Evolutionary conservation across 1,284 basidiomycete genomes (phyloP), one percentile per base, ranked within the genome.

Genomic region (Kwoniella shivajii): DNA sequence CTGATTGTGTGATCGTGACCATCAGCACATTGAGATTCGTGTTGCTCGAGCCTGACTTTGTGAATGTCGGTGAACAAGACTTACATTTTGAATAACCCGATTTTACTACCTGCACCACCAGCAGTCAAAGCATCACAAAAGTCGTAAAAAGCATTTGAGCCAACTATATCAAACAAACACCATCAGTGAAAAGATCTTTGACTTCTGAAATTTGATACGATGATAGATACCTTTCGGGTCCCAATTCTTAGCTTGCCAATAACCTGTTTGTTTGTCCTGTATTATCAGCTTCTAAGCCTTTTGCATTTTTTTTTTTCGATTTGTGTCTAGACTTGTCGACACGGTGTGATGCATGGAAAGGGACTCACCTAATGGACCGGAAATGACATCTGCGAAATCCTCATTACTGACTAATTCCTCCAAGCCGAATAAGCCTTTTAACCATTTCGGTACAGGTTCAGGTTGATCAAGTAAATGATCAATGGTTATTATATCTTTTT

Each of bases 381-480:
- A 46, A n/a, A 92, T 75, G 2, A 89, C 72, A 3, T 87, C 85
- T 13, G 80, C 88, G 71, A 94, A 92, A 71, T 94, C 91, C 6
- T 86, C 85, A 64, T 90, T 85, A 56, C 88, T 84, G 59, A 83
- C 72, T 36, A 94, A 78, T 9, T 75, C 84, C 2, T 75, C 78
- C 1, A 93, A 79, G 3, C 89, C 90, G 69, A 94, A 94, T 18
- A 90, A 75, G 0, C 76, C 77, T 74, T 92, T 92, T 46, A 92
- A 69, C 26, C 78, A 68, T 7, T 63, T 72, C 11, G 82, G 80
- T 4, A 86, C 60, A 10, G 77, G 69, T 0, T 80, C 79, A 20
- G 79, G 65, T 14, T 80, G 72, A 38, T 90, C 82, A 10, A 90
- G 77, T 2, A 74, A 47, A 55, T 54, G 57, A 64, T 92, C 90